A percentile compares a stretch with the other conserved stretches of the same genome.
Evolutionary conservation across 2,329 filamentous ascomycete genomes (phyloP).

Genomic region (Pestalotiopsis sp.): DNA sequence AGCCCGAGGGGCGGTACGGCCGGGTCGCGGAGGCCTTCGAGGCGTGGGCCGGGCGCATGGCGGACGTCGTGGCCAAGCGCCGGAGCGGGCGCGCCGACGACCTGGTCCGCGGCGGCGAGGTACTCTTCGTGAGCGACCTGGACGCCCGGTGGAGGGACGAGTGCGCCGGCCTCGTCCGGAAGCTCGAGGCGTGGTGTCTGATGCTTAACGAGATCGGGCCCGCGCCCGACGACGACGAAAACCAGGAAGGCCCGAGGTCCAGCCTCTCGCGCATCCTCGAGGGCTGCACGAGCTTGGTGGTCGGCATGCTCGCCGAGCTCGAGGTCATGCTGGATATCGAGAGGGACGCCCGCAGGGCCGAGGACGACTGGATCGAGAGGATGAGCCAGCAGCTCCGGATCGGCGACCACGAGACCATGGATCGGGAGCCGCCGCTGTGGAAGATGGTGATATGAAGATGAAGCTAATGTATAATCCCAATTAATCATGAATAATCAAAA

Average conservation of each 20-base stretch:
- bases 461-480: background rate
- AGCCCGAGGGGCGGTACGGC: constrained; percentile 56
- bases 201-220: constrained; percentile 48
- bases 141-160: constrained; percentile 62
- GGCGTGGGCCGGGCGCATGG: constrained; percentile 54
- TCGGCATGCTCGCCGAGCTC: constrained; percentile 65
- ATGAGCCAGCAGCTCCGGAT: constrained; percentile 45
- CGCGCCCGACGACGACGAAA: background rate
- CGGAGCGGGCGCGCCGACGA: constrained; percentile 33
- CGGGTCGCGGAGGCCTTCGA: constrained; percentile 60
- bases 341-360: constrained; percentile 54
- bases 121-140: constrained; percentile 56
- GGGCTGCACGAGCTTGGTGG: constrained; percentile 43
- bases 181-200: constrained; percentile 55
- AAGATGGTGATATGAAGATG: constrained; percentile 21
- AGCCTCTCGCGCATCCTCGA: constrained; percentile 26
- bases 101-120: constrained; percentile 34
- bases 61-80: constrained; percentile 45
- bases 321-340: constrained; percentile 64
- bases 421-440: constrained; percentile 30
- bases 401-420: constrained; percentile 33
- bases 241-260: constrained; percentile 15
- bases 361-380: constrained; percentile 60
- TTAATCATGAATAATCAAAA: background rate
- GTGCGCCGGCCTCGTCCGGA: constrained; percentile 50